These are phyloP conservation scores for Pseudogymnoascus sp. DNA, from an alignment of 2,329 filamentous ascomycete species.

Conservation along the genomic window DNA sequence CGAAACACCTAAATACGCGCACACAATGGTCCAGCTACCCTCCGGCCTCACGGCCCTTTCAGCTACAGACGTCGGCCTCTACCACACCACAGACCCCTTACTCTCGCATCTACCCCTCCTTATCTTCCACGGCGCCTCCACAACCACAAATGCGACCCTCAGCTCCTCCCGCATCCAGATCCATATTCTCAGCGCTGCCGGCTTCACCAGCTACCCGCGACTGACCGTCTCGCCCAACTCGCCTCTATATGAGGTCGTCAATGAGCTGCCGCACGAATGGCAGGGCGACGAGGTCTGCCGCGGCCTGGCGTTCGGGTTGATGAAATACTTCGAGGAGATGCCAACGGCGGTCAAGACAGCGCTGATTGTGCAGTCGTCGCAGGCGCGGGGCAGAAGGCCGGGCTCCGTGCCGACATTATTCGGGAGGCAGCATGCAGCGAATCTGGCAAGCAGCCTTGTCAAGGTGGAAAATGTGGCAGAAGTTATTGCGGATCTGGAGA, in stretches of 20 bases:
- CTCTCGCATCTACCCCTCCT: slow-evolving; percentile 74
- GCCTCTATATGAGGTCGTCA: slow-evolving; percentile 81
- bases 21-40: slow-evolving; percentile 72
- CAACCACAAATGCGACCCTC: slow-evolving; percentile 74
- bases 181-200: slow-evolving; percentile 83
- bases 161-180: slow-evolving; percentile 92
- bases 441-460: slow-evolving; percentile 76
- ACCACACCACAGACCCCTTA: slow-evolving; percentile 77
- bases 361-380: slow-evolving; percentile 45
- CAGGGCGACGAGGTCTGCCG: slow-evolving; percentile 92
- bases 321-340: slow-evolving; percentile 89
- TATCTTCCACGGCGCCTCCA: slow-evolving; percentile 86
- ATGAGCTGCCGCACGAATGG: slow-evolving; percentile 81
- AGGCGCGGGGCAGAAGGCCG: slow-evolving; percentile 43
- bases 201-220: slow-evolving; percentile 80
- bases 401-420: slow-evolving; percentile 60
- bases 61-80: slow-evolving; percentile 74
- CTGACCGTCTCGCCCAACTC: slow-evolving; percentile 91
- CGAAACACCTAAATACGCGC: background rate
- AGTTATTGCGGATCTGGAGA: slow-evolving; percentile 62
- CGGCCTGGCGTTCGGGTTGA: slow-evolving; percentile 81
- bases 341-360: slow-evolving; percentile 65
- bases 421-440: slow-evolving; percentile 84
- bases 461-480: slow-evolving; percentile 68
- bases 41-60: slow-evolving; percentile 67